A percentile compares a stretch with the other conserved stretches of the same genome.
Conservation (phyloP, 2,329 filamentous ascomycete genomes). For the Truncatella angustata region DNA sequence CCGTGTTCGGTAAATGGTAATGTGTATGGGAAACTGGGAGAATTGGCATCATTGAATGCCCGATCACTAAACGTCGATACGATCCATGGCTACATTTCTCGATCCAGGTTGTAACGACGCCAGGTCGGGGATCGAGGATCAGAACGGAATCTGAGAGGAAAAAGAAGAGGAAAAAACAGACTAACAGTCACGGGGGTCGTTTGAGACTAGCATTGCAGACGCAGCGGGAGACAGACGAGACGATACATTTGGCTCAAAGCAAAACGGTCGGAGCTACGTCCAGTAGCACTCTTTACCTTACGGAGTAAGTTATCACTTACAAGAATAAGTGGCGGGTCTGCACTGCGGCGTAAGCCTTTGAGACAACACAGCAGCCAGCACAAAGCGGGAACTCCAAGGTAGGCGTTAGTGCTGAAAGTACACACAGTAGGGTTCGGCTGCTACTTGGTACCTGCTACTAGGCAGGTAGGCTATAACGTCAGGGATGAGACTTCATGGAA, state of each 20-base stretch:
- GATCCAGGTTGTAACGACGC: constrained; percentile 13
- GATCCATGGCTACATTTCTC: constrained; percentile 10
- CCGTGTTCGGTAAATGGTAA: constrained; percentile 29
- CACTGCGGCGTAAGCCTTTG: neutral
- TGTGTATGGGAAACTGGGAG: constrained; percentile 27
- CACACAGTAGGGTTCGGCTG: too few relatives aligned
- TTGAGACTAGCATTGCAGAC: neutral
- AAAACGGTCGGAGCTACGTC: too few relatives aligned
- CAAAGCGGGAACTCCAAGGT: too few relatives aligned
- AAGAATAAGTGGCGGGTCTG: neutral
- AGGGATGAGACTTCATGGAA: too few relatives aligned
- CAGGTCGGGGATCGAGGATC: constrained; percentile 5
- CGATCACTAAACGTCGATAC: neutral
- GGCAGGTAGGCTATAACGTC: too few relatives aligned
- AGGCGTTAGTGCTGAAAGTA: too few relatives aligned
- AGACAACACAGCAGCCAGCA: too few relatives aligned
- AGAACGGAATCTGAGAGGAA: neutral
- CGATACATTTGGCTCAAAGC: neutral
- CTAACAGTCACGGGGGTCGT: neutral
- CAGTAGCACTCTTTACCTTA: too few relatives aligned
- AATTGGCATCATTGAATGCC: constrained; percentile 13
- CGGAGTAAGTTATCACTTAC: neutral
- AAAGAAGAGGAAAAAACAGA: neutral
- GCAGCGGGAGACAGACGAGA: neutral
- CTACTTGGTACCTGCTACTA: too few relatives aligned